Evolutionary conservation across 1,139 yeast species (phyloP), one percentile per base, ranked within the genome.

Genomic region (Geotrichum macrosporum): DNA sequence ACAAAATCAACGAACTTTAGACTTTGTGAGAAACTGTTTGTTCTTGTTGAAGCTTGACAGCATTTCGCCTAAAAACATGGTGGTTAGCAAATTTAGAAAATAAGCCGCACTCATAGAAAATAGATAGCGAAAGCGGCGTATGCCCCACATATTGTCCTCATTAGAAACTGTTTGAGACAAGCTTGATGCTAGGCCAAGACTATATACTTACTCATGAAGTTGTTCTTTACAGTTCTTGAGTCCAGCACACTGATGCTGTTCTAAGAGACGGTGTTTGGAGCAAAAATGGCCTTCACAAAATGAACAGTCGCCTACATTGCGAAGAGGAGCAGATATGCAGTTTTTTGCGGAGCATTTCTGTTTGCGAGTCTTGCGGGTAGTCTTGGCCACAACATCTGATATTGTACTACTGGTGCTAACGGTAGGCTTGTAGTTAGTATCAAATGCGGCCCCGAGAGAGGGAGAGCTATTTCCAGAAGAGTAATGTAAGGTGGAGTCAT

Each of bases 211-310:
- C 65, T 77, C 80, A 61, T 85, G 94, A 55, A 87, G 81, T 58
- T 76, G 79, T 59, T 86, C 89, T 70, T 85, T 85, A 70, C 95
- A 85, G 57, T 71, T 74, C 61, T 82, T 85, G 53, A 87, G 75
- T 5, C 94, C 94, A 51, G 75, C 71, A 63, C 96, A 87, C 52
- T 76, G 66, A 67, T 87, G 96, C 64, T 83, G 87, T 65, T 87
- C 96, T 66, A 87, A 73, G 51, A 88, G 73, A 50, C 96, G 74
- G 68, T 87, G 96, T 60, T 83, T 82, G 33, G 94, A 84, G 66
- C 96, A 87, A 65, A 80, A 87, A 61, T 82, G 84, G 38, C 95
- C 95, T 46, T 80, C 79, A 64, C 96, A 88, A 62, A 81, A 85
- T 50, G 80, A 76, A 66, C 96, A 88, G 64, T 82, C 88, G 35